A percentile compares a stretch with the other conserved stretches of the same genome.
Evolutionary conservation across 1,284 basidiomycete genomes (phyloP).

Genomic region (Pterulicium gracile): DNA sequence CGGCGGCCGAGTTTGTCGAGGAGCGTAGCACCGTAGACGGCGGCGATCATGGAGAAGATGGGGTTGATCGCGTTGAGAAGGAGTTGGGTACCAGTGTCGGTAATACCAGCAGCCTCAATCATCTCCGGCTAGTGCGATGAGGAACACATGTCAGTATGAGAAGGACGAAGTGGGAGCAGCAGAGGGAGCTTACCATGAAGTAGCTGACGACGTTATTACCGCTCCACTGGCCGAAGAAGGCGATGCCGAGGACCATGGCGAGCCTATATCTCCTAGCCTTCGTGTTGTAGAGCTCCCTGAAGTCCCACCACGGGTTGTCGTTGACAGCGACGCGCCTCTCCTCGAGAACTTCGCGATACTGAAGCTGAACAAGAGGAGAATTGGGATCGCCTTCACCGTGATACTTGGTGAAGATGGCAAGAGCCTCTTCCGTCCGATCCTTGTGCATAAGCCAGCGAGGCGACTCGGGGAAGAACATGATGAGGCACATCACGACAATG

Average conservation of each 20-base stretch:
- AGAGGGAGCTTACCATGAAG: too few relatives aligned
- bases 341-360: slow-evolving; percentile 47
- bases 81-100: slow-evolving; percentile 31
- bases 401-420: slow-evolving; percentile 37
- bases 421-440: slow-evolving; percentile 38
- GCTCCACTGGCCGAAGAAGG: slow-evolving; percentile 44
- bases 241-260: slow-evolving; percentile 38
- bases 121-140: slow-evolving; percentile 23
- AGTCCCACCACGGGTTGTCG: slow-evolving; percentile 56
- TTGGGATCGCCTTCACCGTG: slow-evolving; percentile 37
- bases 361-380: slow-evolving; percentile 38
- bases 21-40: slow-evolving; percentile 35
- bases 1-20: slow-evolving; percentile 32
- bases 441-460: slow-evolving; percentile 47
- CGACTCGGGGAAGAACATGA: slow-evolving; percentile 38
- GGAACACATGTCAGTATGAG: not conserved
- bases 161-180: slow-evolving; percentile 17
- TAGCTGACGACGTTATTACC: slow-evolving; percentile 38
- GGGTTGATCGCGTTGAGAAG: slow-evolving; percentile 47
- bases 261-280: slow-evolving; percentile 35
- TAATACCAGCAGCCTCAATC: slow-evolving; percentile 26
- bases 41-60: slow-evolving; percentile 38
- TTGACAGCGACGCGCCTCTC: slow-evolving; percentile 39
- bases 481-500: slow-evolving; percentile 26
- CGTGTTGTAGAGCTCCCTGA: slow-evolving; percentile 34